Percentiles rank a stretch among this genome's conserved stretches.
These are phyloP conservation scores for Halophytophthora polymorphica DNA, from an alignment of 352 stramenopile species.

Conservation along the genomic window DNA sequence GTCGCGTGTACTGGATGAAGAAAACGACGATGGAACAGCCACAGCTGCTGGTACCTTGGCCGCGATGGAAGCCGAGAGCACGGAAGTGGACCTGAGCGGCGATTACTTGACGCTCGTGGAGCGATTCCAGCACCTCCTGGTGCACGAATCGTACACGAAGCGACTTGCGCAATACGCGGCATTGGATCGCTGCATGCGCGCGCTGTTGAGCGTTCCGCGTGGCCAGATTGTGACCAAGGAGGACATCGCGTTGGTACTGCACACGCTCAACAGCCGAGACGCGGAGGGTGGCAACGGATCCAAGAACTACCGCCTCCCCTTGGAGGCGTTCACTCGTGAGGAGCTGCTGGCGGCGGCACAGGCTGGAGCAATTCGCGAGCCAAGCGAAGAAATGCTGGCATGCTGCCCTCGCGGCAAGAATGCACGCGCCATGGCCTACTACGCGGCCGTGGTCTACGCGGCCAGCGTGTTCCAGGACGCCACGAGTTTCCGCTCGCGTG, in stretches of 20 bases:
- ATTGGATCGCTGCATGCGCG: conserved; percentile 62
- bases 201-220: conserved; percentile 32
- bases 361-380: conserved; percentile 45
- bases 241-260: conserved; percentile 52
- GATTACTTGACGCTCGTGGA: conserved; percentile 69
- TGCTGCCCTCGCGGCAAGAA: conserved; percentile 50
- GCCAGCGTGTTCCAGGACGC: conserved; percentile 58
- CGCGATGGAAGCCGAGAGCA: conserved; percentile 24
- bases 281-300: background rate
- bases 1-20: conserved; percentile 35
- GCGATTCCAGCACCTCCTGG: conserved; percentile 58
- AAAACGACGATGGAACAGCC: conserved; percentile 28
- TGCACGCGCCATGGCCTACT: conserved; percentile 60
- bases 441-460: conserved; percentile 57
- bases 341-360: conserved; percentile 46
- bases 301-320: conserved; percentile 39
- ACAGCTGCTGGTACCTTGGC: conserved; percentile 12
- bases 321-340: conserved; percentile 65
- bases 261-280: conserved; percentile 23
- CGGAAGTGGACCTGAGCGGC: conserved; percentile 62
- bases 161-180: conserved; percentile 57
- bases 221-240: conserved; percentile 69
- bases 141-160: conserved; percentile 68
- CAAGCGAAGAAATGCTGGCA: conserved; percentile 40
- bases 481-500: conserved; percentile 47